These are phyloP conservation scores for Rosa chinensis DNA, from an alignment of 306 rosid genomes.

Conservation along the genomic window DNA sequence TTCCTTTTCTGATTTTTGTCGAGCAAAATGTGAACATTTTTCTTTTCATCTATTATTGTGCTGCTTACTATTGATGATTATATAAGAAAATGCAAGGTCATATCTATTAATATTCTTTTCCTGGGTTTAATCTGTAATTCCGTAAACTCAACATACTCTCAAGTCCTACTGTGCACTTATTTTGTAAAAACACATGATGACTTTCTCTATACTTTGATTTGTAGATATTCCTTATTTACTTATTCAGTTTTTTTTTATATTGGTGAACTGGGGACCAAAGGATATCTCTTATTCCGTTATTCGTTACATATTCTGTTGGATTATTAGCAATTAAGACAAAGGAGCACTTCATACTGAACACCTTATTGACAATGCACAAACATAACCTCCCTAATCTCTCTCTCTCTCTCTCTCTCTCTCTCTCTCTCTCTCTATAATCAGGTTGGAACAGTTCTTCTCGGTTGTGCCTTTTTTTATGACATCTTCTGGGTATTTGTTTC, in stretches of 20 bases:
- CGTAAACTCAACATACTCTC: neutral
- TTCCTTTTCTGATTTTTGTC: conserved; percentile 10
- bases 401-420: neutral
- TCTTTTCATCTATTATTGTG: neutral
- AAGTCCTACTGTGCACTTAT: neutral
- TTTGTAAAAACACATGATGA: neutral
- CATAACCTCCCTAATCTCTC: neutral
- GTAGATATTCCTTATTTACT: neutral
- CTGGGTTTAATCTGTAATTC: neutral
- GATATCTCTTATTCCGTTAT: neutral
- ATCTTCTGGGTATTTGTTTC: conserved; percentile 98
- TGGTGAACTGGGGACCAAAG: neutral
- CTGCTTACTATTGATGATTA: neutral
- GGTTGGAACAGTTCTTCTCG: conserved; percentile 98
- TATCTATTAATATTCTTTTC: neutral
- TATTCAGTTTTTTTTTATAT: neutral
- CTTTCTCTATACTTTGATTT: neutral
- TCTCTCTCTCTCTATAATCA: conserved; percentile 33
- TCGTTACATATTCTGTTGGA: neutral
- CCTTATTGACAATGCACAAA: conserved; percentile 7
- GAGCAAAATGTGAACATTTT: neutral
- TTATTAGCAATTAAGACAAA: neutral
- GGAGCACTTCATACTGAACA: conserved; percentile 9
- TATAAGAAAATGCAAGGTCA: neutral
- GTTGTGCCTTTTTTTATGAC: conserved; percentile 93